Evolutionary conservation across 2,329 filamentous ascomycete species (phyloP), one percentile per base, ranked within the genome.

Genomic region (Stromatinia cepivora): DNA sequence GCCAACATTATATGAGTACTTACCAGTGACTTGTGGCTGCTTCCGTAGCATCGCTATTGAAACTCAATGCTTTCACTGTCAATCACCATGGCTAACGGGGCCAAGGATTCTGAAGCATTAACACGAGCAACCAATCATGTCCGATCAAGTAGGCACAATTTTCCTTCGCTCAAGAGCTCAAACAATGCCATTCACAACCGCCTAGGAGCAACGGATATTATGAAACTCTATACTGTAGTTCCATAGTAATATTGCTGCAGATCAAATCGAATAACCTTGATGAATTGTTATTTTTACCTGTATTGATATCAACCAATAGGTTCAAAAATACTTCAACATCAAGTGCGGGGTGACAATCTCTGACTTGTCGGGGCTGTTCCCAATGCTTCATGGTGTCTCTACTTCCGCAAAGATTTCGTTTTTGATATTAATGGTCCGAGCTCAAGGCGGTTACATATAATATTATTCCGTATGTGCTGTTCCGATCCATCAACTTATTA

Each of bases 261-360:
- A 42, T 15, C 39, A 3, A 42, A 42, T 42, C 39, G 39, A 42
- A 25, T n/a, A 50, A n/a, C 9, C 8, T 25, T 50, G 48, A 25
- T 50, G 48, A 50, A 50, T 50, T n/a, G 22, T n/a, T n/a, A n/a
- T n/a, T n/a, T n/a, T n/a, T n/a, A n/a, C 39, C 34, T 61, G 58
- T 46, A 15, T 34, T 46, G 17, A 15, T n/a, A 10, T 20, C 22
- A 31, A 31, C 42, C 45, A 45, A 31, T 34, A 34, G 3, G 22
- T 48, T 4, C n/a, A n/a, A n/a, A n/a, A n/a, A n/a, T n/a, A 46
- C 6, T n/a, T 39, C 22, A n/a, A 62, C 53, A 36, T 48, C 28
- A 36, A 34, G 45, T 62, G 59, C 50, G 59, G 59, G 31, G 31
- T n/a, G 9, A 63, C 8, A 50, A 48, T 8, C n/a, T 20, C 4